Evolutionary conservation across 345 rosid genomes (phyloP).

Genomic region (Eucalyptus virginea): DNA sequence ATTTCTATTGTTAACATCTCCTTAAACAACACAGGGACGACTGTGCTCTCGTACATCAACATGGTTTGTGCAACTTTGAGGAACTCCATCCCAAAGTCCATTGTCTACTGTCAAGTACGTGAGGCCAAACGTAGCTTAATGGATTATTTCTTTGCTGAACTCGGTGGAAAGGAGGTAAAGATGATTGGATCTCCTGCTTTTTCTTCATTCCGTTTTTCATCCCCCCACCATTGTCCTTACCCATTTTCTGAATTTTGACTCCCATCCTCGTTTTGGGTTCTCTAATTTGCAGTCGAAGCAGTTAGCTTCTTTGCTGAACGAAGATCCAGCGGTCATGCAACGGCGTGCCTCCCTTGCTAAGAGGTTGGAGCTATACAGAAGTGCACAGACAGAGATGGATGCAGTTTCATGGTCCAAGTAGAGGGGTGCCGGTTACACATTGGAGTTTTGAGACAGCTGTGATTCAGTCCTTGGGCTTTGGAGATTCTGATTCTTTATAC

Average conservation of each 20-base stretch:
- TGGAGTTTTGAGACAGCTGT: background rate
- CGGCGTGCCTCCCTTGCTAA: constrained; percentile 56
- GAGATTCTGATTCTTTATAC: background rate
- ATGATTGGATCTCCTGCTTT: background rate
- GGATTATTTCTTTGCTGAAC: constrained; percentile 73
- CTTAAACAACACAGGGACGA: constrained; percentile 33
- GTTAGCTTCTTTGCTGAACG: constrained; percentile 50
- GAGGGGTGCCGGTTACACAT: background rate
- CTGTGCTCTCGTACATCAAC: constrained; percentile 65
- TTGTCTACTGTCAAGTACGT: constrained; percentile 91
- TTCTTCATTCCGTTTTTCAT: background rate
- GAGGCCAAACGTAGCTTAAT: constrained; percentile 90
- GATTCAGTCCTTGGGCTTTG: background rate
- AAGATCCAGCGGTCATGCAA: constrained; percentile 84
- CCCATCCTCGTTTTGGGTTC: background rate
- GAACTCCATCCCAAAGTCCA: constrained; percentile 82
- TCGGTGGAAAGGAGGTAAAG: constrained; percentile 78
- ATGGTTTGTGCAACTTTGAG: constrained; percentile 78
- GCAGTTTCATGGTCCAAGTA: constrained; percentile 91
- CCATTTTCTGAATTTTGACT: background rate
- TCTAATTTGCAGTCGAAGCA: constrained; percentile 36
- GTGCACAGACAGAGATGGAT: constrained; percentile 83
- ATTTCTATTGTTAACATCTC: background rate
- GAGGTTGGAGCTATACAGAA: constrained; percentile 82
- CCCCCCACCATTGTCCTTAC: background rate